Percentiles rank a stretch among this genome's conserved stretches.
Evolutionary conservation across 2,329 filamentous ascomycete species (phyloP).

Genomic region (Biscogniauxia mediterranea): DNA sequence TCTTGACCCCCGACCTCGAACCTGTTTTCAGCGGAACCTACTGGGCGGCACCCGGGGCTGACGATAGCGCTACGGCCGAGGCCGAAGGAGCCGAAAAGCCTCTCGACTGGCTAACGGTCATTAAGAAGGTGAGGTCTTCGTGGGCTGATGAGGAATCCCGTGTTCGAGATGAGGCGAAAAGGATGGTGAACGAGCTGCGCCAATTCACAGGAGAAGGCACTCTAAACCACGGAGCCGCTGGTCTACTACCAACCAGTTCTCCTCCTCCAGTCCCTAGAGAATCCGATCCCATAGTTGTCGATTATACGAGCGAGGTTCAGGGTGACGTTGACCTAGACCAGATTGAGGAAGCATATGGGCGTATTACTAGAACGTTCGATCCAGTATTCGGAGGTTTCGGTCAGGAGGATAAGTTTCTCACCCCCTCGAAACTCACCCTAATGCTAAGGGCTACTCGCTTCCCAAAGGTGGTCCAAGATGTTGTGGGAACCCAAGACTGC

Average conservation of each 20-base stretch:
- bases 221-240: slow-evolving; percentile 42
- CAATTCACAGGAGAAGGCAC: slow-evolving; percentile 90
- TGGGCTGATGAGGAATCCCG: slow-evolving; percentile 85
- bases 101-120: slow-evolving; percentile 78
- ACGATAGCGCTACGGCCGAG: slow-evolving; percentile 33
- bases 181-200: slow-evolving; percentile 76
- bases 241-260: slow-evolving; percentile 26
- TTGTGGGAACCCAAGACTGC: slow-evolving; percentile 83
- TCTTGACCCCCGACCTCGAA: slow-evolving; percentile 87
- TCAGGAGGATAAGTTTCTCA: slow-evolving; percentile 82
- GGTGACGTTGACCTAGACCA: slow-evolving; percentile 76
- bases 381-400: slow-evolving; percentile 77
- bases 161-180: slow-evolving; percentile 78
- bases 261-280: slow-evolving; percentile 9
- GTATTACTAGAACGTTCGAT: slow-evolving; percentile 82
- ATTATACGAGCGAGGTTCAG: slow-evolving; percentile 55
- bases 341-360: slow-evolving; percentile 81
- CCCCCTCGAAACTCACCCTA: slow-evolving; percentile 80
- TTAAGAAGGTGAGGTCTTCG: slow-evolving; percentile 70
- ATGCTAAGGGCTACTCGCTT: slow-evolving; percentile 73
- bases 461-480: slow-evolving; percentile 70
- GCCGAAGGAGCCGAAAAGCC: slow-evolving; percentile 54
- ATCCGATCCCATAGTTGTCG: slow-evolving; percentile 8
- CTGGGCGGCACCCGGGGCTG: slow-evolving; percentile 78
- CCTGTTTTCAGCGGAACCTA: slow-evolving; percentile 96